These are phyloP conservation scores for Penicillium macrosclerotiorum DNA, from an alignment of 495 filamentous ascomycete genomes.

Conservation along the genomic window DNA sequence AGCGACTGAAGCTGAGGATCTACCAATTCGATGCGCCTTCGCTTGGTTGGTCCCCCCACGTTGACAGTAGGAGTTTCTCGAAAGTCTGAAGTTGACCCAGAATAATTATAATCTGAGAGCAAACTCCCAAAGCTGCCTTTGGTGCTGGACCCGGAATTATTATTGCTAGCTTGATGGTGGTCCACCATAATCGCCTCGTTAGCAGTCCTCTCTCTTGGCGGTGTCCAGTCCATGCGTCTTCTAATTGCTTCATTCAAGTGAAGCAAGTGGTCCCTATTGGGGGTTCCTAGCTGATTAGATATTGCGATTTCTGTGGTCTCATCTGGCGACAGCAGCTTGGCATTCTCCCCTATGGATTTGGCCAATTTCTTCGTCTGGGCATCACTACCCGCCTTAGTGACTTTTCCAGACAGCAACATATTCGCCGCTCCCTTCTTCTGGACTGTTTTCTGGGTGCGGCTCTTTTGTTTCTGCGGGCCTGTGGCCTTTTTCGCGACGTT, in stretches of 20 bases:
- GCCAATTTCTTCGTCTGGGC: constrained; percentile 10
- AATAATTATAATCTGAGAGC: constrained; percentile 36
- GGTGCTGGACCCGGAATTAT: not conserved
- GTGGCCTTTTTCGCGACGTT: constrained; percentile 18
- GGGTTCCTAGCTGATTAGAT: constrained; percentile 12
- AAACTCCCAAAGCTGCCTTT: constrained; percentile 24
- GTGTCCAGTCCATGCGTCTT: constrained; percentile 47
- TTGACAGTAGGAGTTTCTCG: constrained; percentile 10
- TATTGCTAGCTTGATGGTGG: constrained; percentile 1
- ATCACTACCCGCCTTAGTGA: constrained; percentile 29
- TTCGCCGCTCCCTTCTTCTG: constrained; percentile 26
- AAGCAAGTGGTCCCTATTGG: constrained; percentile 25
- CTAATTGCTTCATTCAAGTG: constrained; percentile 36
- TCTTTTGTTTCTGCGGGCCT: constrained; percentile 16
- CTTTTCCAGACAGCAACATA: constrained; percentile 35
- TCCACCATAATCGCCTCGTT: constrained; percentile 9
- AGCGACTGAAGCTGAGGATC: constrained; percentile 21
- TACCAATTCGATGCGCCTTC: constrained; percentile 43
- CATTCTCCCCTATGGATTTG: constrained; percentile 15
- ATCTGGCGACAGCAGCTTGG: not conserved
- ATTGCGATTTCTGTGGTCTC: not conserved
- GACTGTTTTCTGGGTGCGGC: not conserved
- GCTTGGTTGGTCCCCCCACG: constrained; percentile 35
- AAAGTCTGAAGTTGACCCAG: constrained; percentile 16
- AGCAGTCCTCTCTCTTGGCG: constrained; percentile 24